Conservation (phyloP, 2,329 filamentous ascomycete species). For the Aspergillus oerlinghausenensis region DNA sequence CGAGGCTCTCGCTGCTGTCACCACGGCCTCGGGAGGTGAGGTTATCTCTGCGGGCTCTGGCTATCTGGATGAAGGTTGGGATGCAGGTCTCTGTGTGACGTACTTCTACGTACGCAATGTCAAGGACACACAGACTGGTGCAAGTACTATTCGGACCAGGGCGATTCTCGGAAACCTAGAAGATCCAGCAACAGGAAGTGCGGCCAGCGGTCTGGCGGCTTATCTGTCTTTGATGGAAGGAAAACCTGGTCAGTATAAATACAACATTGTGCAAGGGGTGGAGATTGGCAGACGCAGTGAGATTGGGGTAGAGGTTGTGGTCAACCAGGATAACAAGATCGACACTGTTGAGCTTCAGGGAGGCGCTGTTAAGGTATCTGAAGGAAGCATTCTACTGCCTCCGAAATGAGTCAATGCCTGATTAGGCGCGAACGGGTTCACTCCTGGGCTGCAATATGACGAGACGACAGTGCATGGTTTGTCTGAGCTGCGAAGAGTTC, state of each 20-base stretch:
- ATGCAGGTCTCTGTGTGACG: slow-evolving; percentile 21
- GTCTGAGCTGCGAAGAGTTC: not conserved
- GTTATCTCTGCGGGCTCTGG: slow-evolving; percentile 13
- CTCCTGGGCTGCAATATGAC: not conserved
- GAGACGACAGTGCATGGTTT: not conserved
- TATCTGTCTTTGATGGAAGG: slow-evolving; percentile 48
- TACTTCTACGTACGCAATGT: slow-evolving; percentile 34
- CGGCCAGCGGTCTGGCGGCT: slow-evolving; percentile 53
- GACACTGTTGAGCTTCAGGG: slow-evolving; percentile 30
- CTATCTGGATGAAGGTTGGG: slow-evolving; percentile 31
- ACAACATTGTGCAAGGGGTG: slow-evolving; percentile 59
- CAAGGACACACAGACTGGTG: slow-evolving; percentile 56
- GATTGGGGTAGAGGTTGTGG: slow-evolving; percentile 28
- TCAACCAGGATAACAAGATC: slow-evolving; percentile 21
- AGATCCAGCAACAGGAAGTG: slow-evolving; percentile 47
- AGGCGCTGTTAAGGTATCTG: slow-evolving; percentile 30
- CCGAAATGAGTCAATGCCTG: slow-evolving; percentile 4
- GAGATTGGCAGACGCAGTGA: slow-evolving; percentile 56
- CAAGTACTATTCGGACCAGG: slow-evolving; percentile 26
- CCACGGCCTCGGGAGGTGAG: slow-evolving; percentile 18
- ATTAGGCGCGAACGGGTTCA: not conserved
- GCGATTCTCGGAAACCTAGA: slow-evolving; percentile 23
- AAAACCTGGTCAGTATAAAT: slow-evolving; percentile 31
- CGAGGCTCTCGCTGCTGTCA: slow-evolving; percentile 48
- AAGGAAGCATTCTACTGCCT: slow-evolving; percentile 29